Base-by-base conservation (phyloP, 306 rosid species). In the Crotalaria pallida region DNA sequence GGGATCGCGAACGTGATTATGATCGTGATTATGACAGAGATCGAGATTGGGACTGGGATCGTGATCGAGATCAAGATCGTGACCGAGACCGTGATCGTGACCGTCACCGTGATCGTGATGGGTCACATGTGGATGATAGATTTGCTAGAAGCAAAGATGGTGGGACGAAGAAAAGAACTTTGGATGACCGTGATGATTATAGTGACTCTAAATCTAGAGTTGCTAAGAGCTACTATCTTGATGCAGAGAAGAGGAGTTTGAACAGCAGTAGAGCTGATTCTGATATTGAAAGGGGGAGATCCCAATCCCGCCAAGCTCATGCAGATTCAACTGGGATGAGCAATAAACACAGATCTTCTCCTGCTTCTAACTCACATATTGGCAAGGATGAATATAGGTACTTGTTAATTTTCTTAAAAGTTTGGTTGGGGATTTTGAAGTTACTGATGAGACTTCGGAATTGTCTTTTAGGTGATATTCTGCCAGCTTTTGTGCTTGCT, bases 381-480 rank as follows among this genome's bases (percentile, higher is more conserved):
- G 86, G 89, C 75, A 67, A 81, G 57, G 95, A 94, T 74, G 97
- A 88, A 57, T 81, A 78, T 80, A 94, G 97, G 97, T 94, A 74
- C 18, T 40, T 9, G 12, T 41, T 19, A 8, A 12, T 23, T 56
- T 51, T 52, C 21, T 64, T 69, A 56, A 11, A 68, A 59, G 23
- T 63, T 65, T 81, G 31, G n/a, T 64, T 51, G 40, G 29, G 50
- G 22, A 48, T 10, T 19, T 75, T 10, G 1, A 52, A 47, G 26
- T 22, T 34, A 4, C 4, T 50, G 45, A 36, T 34, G 44, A 10
- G 59, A 50, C 11, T 63, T 33, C 45, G 7, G 65, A 50, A 15
- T 68, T 33, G 52, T 33, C 33, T 26, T 38, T 76, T 45, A 17
- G 59, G 49, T 55, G 40, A 58, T 16, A 23, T 60, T 61, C 38